Percentiles rank a stretch among this genome's conserved stretches.
phyloP scores from a whole-genome alignment of 495 filamentous ascomycete species.

The Aspergillus biplanus region DNA sequence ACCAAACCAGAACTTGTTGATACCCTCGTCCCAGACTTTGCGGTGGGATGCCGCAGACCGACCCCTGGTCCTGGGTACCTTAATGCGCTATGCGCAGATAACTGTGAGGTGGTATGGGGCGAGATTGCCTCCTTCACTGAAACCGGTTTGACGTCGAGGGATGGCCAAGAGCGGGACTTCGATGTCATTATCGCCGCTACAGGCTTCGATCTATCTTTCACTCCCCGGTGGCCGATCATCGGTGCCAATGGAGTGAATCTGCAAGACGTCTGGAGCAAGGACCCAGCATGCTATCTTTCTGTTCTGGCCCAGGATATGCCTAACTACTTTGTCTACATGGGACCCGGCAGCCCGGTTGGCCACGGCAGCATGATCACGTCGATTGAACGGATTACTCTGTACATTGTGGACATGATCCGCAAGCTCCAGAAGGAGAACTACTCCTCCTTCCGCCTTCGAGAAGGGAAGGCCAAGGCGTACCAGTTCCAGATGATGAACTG shows the following conservation, averaged over 20 bases:
- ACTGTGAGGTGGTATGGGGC: not conserved
- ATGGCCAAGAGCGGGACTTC: not conserved
- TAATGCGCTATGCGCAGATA: not conserved
- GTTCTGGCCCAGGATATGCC: slow-evolving; percentile 1
- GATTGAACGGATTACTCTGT: not conserved
- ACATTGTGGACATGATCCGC: slow-evolving; percentile 5
- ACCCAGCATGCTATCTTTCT: slow-evolving; percentile 5
- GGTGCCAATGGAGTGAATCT: slow-evolving; percentile 8
- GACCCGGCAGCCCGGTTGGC: slow-evolving; percentile 4
- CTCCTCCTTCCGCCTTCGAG: not conserved
- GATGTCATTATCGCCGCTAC: slow-evolving; percentile 11
- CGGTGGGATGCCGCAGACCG: slow-evolving; percentile 5
- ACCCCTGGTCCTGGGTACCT: slow-evolving; percentile 9
- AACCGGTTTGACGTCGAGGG: not conserved
- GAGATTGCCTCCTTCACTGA: not conserved
- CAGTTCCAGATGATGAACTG: not conserved
- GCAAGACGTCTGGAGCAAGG: not conserved
- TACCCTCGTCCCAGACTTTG: not conserved
- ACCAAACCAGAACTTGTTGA: not conserved
- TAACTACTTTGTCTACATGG: slow-evolving; percentile 5
- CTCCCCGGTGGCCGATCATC: slow-evolving; percentile 4
- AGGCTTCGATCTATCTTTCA: slow-evolving; percentile 1
- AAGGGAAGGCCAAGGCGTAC: not conserved
- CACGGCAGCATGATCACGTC: not conserved
- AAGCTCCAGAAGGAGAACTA: slow-evolving; percentile 23